Evolutionary conservation across 495 filamentous ascomycete species (phyloP).

Genomic region (Penicillium mononematosum): DNA sequence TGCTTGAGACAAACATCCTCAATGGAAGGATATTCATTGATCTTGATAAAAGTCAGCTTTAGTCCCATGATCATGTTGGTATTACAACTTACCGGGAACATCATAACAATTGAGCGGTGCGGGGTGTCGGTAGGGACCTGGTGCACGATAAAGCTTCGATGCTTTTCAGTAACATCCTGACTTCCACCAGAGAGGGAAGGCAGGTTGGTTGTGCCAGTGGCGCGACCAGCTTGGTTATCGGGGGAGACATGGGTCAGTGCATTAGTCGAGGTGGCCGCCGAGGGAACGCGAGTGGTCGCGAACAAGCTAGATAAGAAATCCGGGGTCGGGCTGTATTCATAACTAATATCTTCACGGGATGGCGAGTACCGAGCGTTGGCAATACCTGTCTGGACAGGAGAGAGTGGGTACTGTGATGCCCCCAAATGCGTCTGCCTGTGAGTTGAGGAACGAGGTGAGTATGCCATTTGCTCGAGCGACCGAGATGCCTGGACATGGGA

Average conservation of each 20-base stretch:
- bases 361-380: background rate
- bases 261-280: background rate
- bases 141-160: background rate
- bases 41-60: slow-evolving; percentile 3
- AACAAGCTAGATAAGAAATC: background rate
- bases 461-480: background rate
- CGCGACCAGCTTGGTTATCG: background rate
- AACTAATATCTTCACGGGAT: background rate
- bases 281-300: background rate
- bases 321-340: background rate
- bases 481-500: background rate
- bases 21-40: background rate
- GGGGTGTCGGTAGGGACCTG: background rate
- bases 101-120: background rate
- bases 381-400: background rate
- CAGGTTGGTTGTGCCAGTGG: background rate
- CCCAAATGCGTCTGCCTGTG: background rate
- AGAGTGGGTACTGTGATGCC: background rate
- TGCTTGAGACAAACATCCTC: background rate
- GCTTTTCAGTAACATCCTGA: background rate
- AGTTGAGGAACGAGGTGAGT: background rate
- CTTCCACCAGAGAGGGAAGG: background rate
- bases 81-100: slow-evolving; percentile 3
- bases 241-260: background rate
- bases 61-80: background rate